Base-by-base conservation (phyloP, 345 rosid genomes). In the Lumnitzera littorea region DNA sequence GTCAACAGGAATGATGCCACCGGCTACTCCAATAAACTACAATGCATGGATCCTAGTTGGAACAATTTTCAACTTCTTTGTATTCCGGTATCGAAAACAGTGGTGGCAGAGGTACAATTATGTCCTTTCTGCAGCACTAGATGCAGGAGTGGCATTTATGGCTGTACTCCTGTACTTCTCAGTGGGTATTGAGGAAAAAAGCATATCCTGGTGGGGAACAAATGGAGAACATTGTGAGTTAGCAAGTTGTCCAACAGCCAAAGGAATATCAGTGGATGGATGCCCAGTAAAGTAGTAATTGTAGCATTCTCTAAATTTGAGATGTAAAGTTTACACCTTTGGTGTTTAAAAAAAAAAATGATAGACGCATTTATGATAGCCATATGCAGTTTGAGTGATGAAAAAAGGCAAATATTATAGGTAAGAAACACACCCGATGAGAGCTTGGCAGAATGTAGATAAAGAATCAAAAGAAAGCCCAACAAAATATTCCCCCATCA, bases 61-160 rank as follows among this genome's bases (percentile, higher is more conserved):
- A 69, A 89, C 89, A 13, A 64, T 87, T 51, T 89, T 89, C 80
- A 91, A 91, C 72, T 87, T 89, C 60, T 89, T 89, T 64, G 29
- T 87, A 57, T 89, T 85, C 74, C 75, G 85, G 51, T 89, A 87
- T 66, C 57, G 76, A 25, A 89, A 87, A 82, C 68, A 63, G 57
- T 85, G 96, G 96, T 89, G 96, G 96, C 88, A 91, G 71, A 83
- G 95, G 75, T 84, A 91, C 73, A 84, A 88, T 55, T 91, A 88
- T 55, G 72, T 85, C 62, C 91, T 91, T 11, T 91, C 96, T 27
- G 96, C 91, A 36, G 94, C 92, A 1, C 65, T 91, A 50, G 95
- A 85, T 36, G 96, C 95, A 2, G 92, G 98, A 62, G 89, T 87
- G 58, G 92, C 91, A 50, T 89, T 82, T 82, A 89, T 91, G 95